A percentile compares a stretch with the other conserved stretches of the same genome.
Evolutionary conservation across 2,329 filamentous ascomycete genomes (phyloP).

Genomic region (Colletotrichum graminicola): DNA sequence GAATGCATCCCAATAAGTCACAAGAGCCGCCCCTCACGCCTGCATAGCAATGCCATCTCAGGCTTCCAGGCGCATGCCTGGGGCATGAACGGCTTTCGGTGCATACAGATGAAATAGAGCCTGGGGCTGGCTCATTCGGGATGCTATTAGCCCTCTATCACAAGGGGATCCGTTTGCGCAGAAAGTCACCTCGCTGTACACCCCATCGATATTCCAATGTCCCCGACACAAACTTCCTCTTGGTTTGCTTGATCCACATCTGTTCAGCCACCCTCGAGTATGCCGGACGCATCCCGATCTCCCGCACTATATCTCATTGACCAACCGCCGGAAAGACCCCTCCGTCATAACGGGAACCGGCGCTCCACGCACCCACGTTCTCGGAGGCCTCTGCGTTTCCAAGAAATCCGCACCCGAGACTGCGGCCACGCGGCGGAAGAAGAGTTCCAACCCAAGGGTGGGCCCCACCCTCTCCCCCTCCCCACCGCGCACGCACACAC

Average conservation of each 20-base stretch:
- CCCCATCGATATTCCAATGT: not conserved
- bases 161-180: too few species aligned
- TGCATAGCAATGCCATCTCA: not conserved
- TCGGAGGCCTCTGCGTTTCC: not conserved
- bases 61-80: not conserved
- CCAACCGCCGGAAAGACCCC: not conserved
- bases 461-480: not conserved
- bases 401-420: not conserved
- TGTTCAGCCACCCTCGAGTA: not conserved
- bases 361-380: not conserved
- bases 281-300: not conserved
- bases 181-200: not conserved
- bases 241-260: not conserved
- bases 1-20: too few species aligned
- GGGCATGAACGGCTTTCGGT: not conserved
- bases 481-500: not conserved
- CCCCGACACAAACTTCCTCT: not conserved
- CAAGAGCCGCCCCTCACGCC: too few species aligned
- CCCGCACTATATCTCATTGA: not conserved
- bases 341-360: not conserved
- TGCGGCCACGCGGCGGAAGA: not conserved
- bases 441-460: not conserved
- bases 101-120: not conserved
- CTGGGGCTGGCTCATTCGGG: not conserved
- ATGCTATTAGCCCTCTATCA: not conserved